Conservation (phyloP, 2,329 filamentous ascomycete species). For the Fusarium keratoplasticum region DNA sequence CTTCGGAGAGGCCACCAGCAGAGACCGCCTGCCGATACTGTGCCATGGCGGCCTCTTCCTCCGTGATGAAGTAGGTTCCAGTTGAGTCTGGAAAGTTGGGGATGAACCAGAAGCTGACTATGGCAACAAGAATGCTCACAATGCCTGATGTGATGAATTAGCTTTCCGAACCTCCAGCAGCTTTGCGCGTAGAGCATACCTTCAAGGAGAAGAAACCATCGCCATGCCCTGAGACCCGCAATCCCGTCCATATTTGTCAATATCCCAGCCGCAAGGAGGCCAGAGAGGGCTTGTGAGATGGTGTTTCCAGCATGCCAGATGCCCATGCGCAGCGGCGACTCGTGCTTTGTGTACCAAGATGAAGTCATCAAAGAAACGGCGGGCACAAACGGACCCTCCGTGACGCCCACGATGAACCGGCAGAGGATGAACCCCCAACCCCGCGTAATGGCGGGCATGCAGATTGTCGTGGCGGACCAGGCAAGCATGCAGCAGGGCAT, state of each 20-base stretch:
- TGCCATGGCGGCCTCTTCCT: constrained; percentile 54
- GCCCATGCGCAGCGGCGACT: constrained; percentile 56
- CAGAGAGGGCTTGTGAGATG: constrained; percentile 57
- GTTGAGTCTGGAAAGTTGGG: constrained; percentile 49
- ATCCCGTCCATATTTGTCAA: constrained; percentile 57
- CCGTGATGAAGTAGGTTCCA: constrained; percentile 50
- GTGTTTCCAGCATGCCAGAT: constrained; percentile 60
- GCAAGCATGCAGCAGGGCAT: constrained; percentile 55
- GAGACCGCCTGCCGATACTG: constrained; percentile 51
- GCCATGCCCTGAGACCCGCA: constrained; percentile 50
- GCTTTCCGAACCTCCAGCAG: rapidly evolving
- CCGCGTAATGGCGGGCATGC: constrained; percentile 54
- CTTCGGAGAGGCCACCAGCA: constrained; percentile 50
- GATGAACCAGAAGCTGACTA: constrained; percentile 50
- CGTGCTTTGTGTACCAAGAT: constrained; percentile 60
- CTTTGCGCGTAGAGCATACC: not conserved
- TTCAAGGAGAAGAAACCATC: constrained; percentile 58
- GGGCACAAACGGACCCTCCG: constrained; percentile 57
- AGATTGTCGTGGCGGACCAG: constrained; percentile 57
- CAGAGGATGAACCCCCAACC: constrained; percentile 47
- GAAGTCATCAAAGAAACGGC: constrained; percentile 57
- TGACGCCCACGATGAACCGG: constrained; percentile 48
- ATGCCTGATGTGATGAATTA: constrained; percentile 25
- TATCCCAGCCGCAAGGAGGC: constrained; percentile 57
- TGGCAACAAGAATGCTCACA: constrained; percentile 48